These are phyloP conservation scores for Globomyces sp. DNA, from an alignment of 371 early-diverging fungal genomes.

Conservation along the genomic window DNA sequence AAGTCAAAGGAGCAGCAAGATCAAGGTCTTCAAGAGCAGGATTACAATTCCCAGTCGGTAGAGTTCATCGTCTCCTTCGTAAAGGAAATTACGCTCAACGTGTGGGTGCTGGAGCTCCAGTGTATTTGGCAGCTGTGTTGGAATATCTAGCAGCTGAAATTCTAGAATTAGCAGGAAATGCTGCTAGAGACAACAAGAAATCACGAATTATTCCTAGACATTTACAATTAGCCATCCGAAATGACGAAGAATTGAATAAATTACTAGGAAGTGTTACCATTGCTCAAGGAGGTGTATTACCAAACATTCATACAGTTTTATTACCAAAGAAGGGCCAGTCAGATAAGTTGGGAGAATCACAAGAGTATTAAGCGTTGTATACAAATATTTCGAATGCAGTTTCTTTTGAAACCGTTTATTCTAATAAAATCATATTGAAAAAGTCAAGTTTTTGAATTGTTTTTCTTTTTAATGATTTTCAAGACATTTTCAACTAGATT, in stretches of 20 bases:
- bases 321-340: constrained; percentile 37
- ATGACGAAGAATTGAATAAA: constrained; percentile 96
- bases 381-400: too few relatives aligned
- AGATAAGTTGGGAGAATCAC: neutral
- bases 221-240: constrained; percentile 89
- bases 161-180: constrained; percentile 94
- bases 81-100: constrained; percentile 95
- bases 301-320: constrained; percentile 50
- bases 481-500: too few relatives aligned
- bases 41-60: constrained; percentile 95
- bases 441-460: too few relatives aligned
- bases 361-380: too few relatives aligned
- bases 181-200: constrained; percentile 95
- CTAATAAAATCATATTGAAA: too few relatives aligned
- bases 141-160: constrained; percentile 97
- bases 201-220: constrained; percentile 91
- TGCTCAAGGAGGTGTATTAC: constrained; percentile 53
- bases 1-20: constrained; percentile 34
- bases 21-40: constrained; percentile 79
- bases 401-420: too few relatives aligned
- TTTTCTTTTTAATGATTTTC: too few relatives aligned
- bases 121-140: constrained; percentile 93
- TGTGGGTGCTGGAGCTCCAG: constrained; percentile 88
- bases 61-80: constrained; percentile 94
- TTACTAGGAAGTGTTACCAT: constrained; percentile 83